Evolutionary conservation across 768 basidiomycete species (phyloP).

Genomic region (Lentinula raphanica): DNA sequence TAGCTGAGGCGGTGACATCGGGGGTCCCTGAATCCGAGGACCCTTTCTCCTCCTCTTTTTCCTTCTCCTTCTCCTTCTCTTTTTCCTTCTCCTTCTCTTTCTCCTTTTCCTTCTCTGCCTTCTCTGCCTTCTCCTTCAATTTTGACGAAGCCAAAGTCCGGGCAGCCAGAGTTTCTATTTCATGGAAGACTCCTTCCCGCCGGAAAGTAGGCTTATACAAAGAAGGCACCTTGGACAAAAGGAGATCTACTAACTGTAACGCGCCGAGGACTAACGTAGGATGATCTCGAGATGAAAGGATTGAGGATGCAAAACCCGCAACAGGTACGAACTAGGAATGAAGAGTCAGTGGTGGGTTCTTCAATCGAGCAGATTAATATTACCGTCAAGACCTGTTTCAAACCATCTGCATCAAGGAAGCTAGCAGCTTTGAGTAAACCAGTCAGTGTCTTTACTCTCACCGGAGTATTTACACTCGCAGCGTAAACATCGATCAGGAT

Average conservation of each 20-base stretch:
- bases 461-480: conserved; percentile 86
- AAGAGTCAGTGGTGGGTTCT: conserved; percentile 7
- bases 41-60: conserved; percentile 41
- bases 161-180: conserved; percentile 74
- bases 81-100: conserved; percentile 49
- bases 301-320: conserved; percentile 91
- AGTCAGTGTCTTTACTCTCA: conserved; percentile 84
- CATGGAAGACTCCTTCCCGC: conserved; percentile 94
- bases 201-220: conserved; percentile 88
- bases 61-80: conserved; percentile 19
- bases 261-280: conserved; percentile 81
- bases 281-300: conserved; percentile 90
- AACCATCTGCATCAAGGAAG: conserved; percentile 73
- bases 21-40: conserved; percentile 18
- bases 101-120: conserved; percentile 43
- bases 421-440: conserved; percentile 88
- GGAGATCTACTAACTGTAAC: conserved; percentile 88
- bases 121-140: conserved; percentile 25
- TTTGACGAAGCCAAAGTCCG: conserved; percentile 53
- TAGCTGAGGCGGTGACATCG: conserved; percentile 34
- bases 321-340: conserved; percentile 78
- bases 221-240: conserved; percentile 76
- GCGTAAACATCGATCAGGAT: conserved; percentile 98
- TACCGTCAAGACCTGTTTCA: conserved; percentile 76
- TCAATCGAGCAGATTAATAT: conserved; percentile 22